Evolutionary conservation across 257 asterid genomes (phyloP), one percentile per base, ranked within the genome.

Genomic region (Fraxinus cuspidata): DNA sequence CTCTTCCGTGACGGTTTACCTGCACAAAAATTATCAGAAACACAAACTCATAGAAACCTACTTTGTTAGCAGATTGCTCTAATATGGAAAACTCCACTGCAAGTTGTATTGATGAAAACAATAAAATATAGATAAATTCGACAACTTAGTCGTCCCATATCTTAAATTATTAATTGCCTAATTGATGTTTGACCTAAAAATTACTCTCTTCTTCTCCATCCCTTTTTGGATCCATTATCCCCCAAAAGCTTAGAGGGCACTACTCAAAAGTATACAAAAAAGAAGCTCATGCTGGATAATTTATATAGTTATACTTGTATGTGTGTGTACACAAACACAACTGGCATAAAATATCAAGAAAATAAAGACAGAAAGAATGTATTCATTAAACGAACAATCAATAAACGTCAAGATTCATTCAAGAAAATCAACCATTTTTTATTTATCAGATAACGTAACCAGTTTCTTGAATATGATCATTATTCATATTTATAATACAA

Each of bases 211-310:
- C 69, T 63, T 60, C 18, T 4, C 69, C 16, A 23, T 25, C 69
- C 16, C 6, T 23, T 15, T 58, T 63, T 63, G 69, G 34, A 63
- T 63, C 67, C 67, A 60, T 60, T 60, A 60, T 60, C 67, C 67
- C 5, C 11, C 9, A 27, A 60, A 23, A 21, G 67, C 67, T 60
- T 60, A 6, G 27, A 56, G 65, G 25, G 29, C 65, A 11, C 12
- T 56, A 19, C 9, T 23, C 3, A 2, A 7, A 60, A 60, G 31
- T 60, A 60, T 9, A 23, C 32, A 7, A 60, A 21, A 60, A 23
- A 60, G 67, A 23, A 60, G 16, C 67, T 15, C 67, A 23, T n/a
- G 67, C 28, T 7, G 28, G 28, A 7, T 58, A 58, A 4, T 56
- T 56, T 58, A 0, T 58, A 58, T 1, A 58, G 4, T 2, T 58